A percentile compares a stretch with the other conserved stretches of the same genome.
Conservation (phyloP, 2,329 filamentous ascomycete genomes). For the Ilyonectria mors-panacis region DNA sequence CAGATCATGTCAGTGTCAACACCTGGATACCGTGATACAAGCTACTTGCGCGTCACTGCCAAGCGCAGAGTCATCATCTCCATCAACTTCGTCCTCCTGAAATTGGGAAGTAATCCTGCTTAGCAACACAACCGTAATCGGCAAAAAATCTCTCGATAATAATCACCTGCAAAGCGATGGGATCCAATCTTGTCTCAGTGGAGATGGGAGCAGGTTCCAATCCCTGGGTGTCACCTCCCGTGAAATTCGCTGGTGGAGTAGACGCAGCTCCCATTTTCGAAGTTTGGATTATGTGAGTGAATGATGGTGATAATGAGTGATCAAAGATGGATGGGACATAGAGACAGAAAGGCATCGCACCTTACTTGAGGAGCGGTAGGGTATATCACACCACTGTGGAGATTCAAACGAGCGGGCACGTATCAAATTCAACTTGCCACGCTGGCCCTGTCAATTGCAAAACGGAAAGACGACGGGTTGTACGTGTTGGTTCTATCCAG, state of each 20-base stretch:
- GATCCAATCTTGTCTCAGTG: not conserved
- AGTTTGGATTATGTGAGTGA: not conserved
- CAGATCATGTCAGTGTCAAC: not conserved
- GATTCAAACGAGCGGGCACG: not conserved
- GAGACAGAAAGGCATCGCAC: not conserved
- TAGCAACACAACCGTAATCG: not conserved
- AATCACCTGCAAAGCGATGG: not conserved
- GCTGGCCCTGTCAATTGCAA: not conserved
- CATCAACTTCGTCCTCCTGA: slow-evolving; percentile 4
- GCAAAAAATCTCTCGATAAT: not conserved
- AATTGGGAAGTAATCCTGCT: not conserved
- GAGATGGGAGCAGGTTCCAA: not conserved
- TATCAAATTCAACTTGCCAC: not conserved
- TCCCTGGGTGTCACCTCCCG: not conserved
- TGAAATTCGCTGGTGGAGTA: not conserved
- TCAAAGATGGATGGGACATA: not conserved
- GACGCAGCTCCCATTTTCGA: not conserved
- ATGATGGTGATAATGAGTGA: not conserved
- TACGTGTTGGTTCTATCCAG: not conserved
- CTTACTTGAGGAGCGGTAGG: not conserved
- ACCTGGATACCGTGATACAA: too few relatives aligned
- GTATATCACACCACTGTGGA: not conserved
- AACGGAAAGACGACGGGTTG: not conserved
- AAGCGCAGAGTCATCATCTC: slow-evolving; percentile 9
- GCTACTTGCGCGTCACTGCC: slow-evolving; percentile 14